Evolutionary conservation across 768 basidiomycete species (phyloP).

Genomic region (Saitozyma podzolica): DNA sequence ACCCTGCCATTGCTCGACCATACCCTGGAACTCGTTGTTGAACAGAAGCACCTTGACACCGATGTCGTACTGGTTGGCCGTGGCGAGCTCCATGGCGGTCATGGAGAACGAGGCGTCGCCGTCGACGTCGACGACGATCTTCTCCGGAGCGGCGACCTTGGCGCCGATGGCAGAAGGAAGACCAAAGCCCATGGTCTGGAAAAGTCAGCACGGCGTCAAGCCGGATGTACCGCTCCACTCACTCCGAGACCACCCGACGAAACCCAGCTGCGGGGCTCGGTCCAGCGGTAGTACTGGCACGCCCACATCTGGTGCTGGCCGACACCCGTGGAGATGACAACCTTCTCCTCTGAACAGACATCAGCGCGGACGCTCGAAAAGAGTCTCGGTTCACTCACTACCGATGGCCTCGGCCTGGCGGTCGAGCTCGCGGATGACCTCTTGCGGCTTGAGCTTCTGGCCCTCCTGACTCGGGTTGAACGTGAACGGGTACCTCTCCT

Average conservation of each 20-base stretch:
- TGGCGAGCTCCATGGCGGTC: constrained; percentile 99
- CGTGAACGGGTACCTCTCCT: constrained; percentile 84
- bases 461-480: constrained; percentile 66
- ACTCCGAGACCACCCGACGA: constrained; percentile 94
- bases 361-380: constrained; percentile 1
- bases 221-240: constrained; percentile 50
- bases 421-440: constrained; percentile 91
- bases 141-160: constrained; percentile 91
- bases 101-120: constrained; percentile 98
- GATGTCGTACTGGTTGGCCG: constrained; percentile 84
- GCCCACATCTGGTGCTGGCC: constrained; percentile 99
- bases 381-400: constrained; percentile 38
- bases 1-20: constrained; percentile 99
- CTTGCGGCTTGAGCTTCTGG: constrained; percentile 87
- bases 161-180: constrained; percentile 92
- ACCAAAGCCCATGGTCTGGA: constrained; percentile 98
- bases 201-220: constrained; percentile 1
- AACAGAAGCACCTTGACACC: constrained; percentile 91
- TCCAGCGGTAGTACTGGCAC: constrained; percentile 91
- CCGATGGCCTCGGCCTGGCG: constrained; percentile 62
- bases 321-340: constrained; percentile 88
- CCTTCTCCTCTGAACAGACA: constrained; percentile 64
- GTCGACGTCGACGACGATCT: constrained; percentile 92
- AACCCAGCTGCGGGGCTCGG: constrained; percentile 78
- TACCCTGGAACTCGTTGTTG: constrained; percentile 98